Conservation (phyloP, 208 protist genomes). For the Spongospora subterranea region DNA sequence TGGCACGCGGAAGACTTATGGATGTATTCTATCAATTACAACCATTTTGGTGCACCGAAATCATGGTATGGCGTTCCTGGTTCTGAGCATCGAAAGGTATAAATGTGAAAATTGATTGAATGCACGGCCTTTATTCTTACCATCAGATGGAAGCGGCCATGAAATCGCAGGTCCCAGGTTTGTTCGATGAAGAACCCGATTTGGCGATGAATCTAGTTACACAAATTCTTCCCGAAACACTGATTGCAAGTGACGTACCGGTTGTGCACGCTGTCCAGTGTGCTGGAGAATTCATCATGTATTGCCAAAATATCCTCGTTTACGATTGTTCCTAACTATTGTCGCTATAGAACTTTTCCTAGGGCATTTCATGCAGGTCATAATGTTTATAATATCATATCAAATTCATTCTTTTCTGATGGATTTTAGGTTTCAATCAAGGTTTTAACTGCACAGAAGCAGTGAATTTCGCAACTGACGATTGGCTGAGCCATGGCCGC, state of each 20-base stretch:
- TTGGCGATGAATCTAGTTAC: constrained; percentile 76
- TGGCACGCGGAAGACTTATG: constrained; percentile 81
- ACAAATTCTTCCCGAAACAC: not conserved
- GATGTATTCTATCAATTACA: constrained; percentile 79
- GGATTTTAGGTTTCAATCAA: constrained; percentile 72
- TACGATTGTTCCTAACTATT: not conserved
- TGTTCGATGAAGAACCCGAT: constrained; percentile 74
- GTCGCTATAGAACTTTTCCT: constrained; percentile 74
- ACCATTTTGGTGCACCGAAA: constrained; percentile 76
- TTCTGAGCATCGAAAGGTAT: constrained; percentile 5
- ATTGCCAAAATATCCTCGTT: not conserved
- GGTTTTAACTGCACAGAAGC: constrained; percentile 81
- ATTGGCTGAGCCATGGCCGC: constrained; percentile 74
- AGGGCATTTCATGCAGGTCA: constrained; percentile 77
- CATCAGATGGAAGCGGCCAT: constrained; percentile 73
- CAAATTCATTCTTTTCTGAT: not conserved
- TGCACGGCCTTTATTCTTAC: constrained; percentile 9
- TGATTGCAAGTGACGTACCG: constrained; percentile 1
- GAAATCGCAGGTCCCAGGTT: constrained; percentile 54
- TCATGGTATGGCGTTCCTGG: constrained; percentile 73
- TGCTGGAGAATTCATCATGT: constrained; percentile 57
- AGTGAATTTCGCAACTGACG: constrained; percentile 75
- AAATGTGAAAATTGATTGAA: not conserved
- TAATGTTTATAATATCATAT: not conserved
- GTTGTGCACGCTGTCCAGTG: constrained; percentile 17